A percentile compares a stretch with the other conserved stretches of the same genome.
Conservation (phyloP, 768 basidiomycete genomes). For the Leccinum longicurvipes region DNA sequence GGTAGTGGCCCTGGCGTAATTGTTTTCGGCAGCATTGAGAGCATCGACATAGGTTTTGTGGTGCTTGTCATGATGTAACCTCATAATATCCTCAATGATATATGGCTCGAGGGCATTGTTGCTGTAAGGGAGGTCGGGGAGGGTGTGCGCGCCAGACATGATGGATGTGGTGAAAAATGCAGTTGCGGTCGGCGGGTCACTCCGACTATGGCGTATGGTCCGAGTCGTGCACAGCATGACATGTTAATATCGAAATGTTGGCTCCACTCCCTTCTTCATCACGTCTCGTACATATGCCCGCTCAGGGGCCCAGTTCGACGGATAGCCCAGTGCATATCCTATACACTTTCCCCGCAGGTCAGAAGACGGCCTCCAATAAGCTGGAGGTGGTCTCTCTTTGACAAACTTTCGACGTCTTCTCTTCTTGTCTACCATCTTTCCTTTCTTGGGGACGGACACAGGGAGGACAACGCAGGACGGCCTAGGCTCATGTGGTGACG, state of each 20-base stretch:
- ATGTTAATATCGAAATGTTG: neutral
- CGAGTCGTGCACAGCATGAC: conserved; percentile 23
- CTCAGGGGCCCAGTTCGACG: conserved; percentile 26
- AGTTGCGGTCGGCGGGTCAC: conserved; percentile 1
- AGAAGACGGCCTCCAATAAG: conserved; percentile 29
- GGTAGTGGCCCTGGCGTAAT: conserved; percentile 64
- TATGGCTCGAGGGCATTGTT: conserved; percentile 93
- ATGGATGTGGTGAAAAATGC: conserved; percentile 2
- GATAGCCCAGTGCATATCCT: conserved; percentile 33
- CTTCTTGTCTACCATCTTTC: neutral
- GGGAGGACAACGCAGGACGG: conserved; percentile 17
- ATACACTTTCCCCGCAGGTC: conserved; percentile 21
- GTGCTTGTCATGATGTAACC: conserved; percentile 91
- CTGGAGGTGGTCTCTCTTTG: conserved; percentile 19
- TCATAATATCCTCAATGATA: conserved; percentile 90
- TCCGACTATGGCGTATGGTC: too few species aligned
- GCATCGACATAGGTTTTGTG: conserved; percentile 95
- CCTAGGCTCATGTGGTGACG: conserved; percentile 26
- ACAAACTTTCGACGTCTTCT: conserved; percentile 7
- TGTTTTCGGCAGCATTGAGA: conserved; percentile 59
- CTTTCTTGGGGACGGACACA: conserved; percentile 4
- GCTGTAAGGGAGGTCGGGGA: conserved; percentile 74
- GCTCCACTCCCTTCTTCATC: conserved; percentile 24
- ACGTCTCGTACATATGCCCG: conserved; percentile 23
- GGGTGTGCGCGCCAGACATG: conserved; percentile 49